A percentile compares a stretch with the other conserved stretches of the same genome.
Evolutionary conservation across 2,329 filamentous ascomycete genomes (phyloP).

Genomic region (Fusarium mangiferae): DNA sequence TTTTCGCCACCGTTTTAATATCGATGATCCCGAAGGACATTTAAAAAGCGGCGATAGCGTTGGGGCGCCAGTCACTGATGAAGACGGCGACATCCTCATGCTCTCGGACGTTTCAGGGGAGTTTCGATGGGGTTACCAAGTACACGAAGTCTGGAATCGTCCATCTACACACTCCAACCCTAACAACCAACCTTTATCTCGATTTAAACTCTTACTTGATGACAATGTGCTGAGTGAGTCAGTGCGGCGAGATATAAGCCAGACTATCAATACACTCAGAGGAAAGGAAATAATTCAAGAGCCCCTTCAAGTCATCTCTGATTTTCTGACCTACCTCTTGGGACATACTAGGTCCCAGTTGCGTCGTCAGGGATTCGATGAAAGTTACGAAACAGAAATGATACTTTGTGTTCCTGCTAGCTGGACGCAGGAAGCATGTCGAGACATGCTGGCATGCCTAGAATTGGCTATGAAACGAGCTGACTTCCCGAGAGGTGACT

Average conservation of each 20-base stretch:
- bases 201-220: slow-evolving; percentile 5
- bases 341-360: no score
- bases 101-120: fast-evolving
- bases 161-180: neutral
- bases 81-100: neutral
- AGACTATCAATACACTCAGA: neutral
- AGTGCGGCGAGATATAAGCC: fast-evolving
- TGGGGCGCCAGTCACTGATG: fast-evolving
- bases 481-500: no score
- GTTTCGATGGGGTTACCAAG: neutral
- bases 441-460: no score
- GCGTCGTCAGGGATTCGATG: no score
- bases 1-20: neutral
- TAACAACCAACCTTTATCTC: neutral
- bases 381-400: no score
- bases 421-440: no score
- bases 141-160: neutral
- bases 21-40: neutral
- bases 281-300: no score
- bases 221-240: fast-evolving
- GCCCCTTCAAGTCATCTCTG: no score
- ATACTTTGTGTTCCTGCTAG: no score
- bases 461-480: no score
- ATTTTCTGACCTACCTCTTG: no score
- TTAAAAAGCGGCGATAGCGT: fast-evolving